Percentiles rank a stretch among this genome's conserved stretches.
Evolutionary conservation across 371 early-diverging fungal genomes (phyloP).

Genomic region (Caulochytrium protostelioides): DNA sequence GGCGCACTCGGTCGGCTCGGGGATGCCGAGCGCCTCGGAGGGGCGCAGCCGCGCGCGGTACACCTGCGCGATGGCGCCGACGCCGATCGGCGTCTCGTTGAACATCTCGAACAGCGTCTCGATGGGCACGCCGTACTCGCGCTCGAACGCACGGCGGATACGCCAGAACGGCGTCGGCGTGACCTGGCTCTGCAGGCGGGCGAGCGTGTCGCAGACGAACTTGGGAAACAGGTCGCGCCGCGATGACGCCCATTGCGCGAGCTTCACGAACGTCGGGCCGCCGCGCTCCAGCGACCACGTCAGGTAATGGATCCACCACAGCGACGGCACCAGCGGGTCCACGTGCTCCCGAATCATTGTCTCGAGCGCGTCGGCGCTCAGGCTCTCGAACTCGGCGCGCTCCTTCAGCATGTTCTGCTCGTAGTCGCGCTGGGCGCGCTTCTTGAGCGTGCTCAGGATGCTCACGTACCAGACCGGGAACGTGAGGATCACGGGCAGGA

Average conservation of each 20-base stretch:
- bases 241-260: slow-evolving; percentile 91
- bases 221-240: slow-evolving; percentile 72
- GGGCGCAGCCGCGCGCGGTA: slow-evolving; percentile 11
- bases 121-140: slow-evolving; percentile 37
- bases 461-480: slow-evolving; percentile 32
- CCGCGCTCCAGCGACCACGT: slow-evolving; percentile 56
- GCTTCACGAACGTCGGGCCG: slow-evolving; percentile 85
- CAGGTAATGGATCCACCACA: slow-evolving; percentile 67
- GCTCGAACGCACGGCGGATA: slow-evolving; percentile 37
- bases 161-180: slow-evolving; percentile 49
- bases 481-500: slow-evolving; percentile 37
- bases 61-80: slow-evolving; percentile 92
- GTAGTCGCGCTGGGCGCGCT: slow-evolving; percentile 10
- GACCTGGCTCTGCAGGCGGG: slow-evolving; percentile 59
- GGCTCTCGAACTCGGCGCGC: neutral
- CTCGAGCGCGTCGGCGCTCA: neutral
- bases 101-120: slow-evolving; percentile 55
- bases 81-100: slow-evolving; percentile 57
- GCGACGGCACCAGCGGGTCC: slow-evolving; percentile 35
- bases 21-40: neutral
- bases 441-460: slow-evolving; percentile 12
- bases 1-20: slow-evolving; percentile 18
- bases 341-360: neutral
- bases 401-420: neutral
- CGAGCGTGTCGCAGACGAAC: slow-evolving; percentile 49